Evolutionary conservation across 2,329 filamentous ascomycete genomes (phyloP).

Genomic region (Pseudogymnoascus sp.): DNA sequence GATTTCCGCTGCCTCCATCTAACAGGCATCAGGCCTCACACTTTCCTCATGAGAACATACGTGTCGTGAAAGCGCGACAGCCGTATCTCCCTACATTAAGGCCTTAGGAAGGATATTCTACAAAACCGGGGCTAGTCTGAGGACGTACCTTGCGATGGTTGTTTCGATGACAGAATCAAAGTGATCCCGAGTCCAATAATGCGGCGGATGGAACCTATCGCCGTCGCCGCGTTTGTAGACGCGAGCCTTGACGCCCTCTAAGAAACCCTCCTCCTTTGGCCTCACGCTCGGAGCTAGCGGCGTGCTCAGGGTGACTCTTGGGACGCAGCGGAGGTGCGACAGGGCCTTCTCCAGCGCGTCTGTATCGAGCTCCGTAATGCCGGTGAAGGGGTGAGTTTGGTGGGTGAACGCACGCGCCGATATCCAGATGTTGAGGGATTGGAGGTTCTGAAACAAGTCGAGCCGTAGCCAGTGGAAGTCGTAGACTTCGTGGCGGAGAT

Average conservation of each 20-base stretch:
- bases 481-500: neutral
- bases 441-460: neutral
- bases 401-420: neutral
- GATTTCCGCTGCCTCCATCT: no score
- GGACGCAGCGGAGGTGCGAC: neutral
- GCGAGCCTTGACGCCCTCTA: neutral
- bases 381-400: neutral
- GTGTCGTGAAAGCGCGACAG: neutral
- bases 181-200: no score
- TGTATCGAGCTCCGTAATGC: neutral
- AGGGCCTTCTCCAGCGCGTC: neutral
- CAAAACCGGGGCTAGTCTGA: neutral
- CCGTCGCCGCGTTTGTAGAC: neutral
- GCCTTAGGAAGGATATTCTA: neutral
- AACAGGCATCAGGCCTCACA: neutral
- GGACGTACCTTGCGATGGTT: neutral
- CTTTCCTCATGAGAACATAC: neutral
- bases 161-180: neutral
- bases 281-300: neutral
- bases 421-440: neutral
- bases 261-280: neutral
- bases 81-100: neutral
- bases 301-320: neutral
- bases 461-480: neutral
- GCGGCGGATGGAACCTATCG: neutral